phyloP scores from a whole-genome alignment of 768 basidiomycete species.

The Termitomyces sp. region DNA sequence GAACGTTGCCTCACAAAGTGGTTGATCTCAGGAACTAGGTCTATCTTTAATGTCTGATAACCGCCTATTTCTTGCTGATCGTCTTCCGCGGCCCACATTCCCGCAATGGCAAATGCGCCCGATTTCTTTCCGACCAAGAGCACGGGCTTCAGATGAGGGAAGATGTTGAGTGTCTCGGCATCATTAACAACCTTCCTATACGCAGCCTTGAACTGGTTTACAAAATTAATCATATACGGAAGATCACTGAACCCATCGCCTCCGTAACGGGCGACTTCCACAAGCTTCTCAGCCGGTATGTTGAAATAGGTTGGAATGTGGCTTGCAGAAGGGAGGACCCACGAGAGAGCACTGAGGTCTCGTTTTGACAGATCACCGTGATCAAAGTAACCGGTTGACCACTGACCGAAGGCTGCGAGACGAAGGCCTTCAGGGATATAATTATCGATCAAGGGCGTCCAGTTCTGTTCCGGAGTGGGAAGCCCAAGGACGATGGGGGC shows the following conservation, averaged over 20 bases:
- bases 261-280: slow-evolving; percentile 9
- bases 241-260: slow-evolving; percentile 13
- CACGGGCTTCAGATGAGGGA: slow-evolving; percentile 14
- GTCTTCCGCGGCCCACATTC: slow-evolving; percentile 18
- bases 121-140: slow-evolving; percentile 14
- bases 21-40: slow-evolving; percentile 13
- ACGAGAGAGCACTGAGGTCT: slow-evolving; percentile 18
- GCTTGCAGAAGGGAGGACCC: slow-evolving; percentile 16
- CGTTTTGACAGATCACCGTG: slow-evolving; percentile 23
- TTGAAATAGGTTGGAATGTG: slow-evolving; percentile 21
- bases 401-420: slow-evolving; percentile 19
- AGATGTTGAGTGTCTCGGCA: slow-evolving; percentile 3
- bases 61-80: slow-evolving; percentile 9
- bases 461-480: slow-evolving; percentile 17
- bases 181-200: slow-evolving; percentile 20
- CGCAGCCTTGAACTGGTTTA: slow-evolving; percentile 10
- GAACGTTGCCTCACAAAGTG: slow-evolving; percentile 15
- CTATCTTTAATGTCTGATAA: slow-evolving; percentile 4
- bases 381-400: slow-evolving; percentile 27
- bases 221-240: slow-evolving; percentile 14
- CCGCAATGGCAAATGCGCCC: slow-evolving; percentile 12
- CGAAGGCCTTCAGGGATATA: slow-evolving; percentile 18
- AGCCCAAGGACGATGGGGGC: slow-evolving; percentile 22
- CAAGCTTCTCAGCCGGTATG: slow-evolving; percentile 13
- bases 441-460: slow-evolving; percentile 20